Evolutionary conservation across 148 eudicot genomes (phyloP), one percentile per base, ranked within the genome.

Genomic region (Fagopyrum tataricum): DNA sequence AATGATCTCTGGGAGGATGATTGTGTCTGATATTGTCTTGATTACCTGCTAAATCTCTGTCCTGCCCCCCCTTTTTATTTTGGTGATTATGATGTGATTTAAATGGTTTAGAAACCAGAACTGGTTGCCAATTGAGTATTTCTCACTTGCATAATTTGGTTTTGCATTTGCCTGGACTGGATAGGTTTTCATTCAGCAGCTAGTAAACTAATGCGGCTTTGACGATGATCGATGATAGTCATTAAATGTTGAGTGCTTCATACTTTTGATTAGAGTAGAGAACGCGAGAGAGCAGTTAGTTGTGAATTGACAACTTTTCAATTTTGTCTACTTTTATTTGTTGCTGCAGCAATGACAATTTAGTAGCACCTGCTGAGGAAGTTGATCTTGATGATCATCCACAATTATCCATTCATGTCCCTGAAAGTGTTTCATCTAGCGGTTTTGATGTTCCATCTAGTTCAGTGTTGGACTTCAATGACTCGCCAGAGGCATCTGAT

Each of bases 401-500:
- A 58, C 82, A 86, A 66, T 80, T 87, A 62, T 77, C 90, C 23
- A 71, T 81, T 46, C 79, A 72, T 72, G 85, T 73, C 52, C 76
- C 81, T 9, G 83, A 86, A 78, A 78, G 44, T 71, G 37, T 80
- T 8, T 46, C 87, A 26, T 73, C 86, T 70, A 76, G 67, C 40
- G 82, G 82, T 72, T 84, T 73, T 49, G 84, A 79, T 70, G 83
- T 76, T 67, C 78, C 88, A 73, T 78, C 91, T 58, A 78, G 76
- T 41, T 75, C 61, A n/a, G 74, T 73, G 61, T 77, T 82, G 62
- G 88, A 85, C 62, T 72, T 72, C 40, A 81, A 31, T 55, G 89
- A 88, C 31, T 72, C 91, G n/a, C 89, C 88, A 79, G 92, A 90
- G 78, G 47, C 78, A 71, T 73, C 79, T 24, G 79, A 73, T 80